Base-by-base conservation (phyloP, 2,329 filamentous ascomycete species). In the Mycocentrospora acerina region DNA sequence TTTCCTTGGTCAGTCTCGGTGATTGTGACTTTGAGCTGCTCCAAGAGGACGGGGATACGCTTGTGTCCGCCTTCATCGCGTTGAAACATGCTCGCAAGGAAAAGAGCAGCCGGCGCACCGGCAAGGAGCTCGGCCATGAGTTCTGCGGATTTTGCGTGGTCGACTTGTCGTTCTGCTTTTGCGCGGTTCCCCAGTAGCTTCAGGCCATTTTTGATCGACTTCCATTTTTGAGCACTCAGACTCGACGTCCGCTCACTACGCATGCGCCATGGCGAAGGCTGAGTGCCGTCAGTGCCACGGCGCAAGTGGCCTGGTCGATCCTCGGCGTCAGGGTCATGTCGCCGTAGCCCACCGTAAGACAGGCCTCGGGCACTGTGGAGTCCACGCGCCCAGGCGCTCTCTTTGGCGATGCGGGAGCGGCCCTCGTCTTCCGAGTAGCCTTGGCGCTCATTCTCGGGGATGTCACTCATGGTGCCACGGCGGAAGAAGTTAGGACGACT, bases 71-170 rank as follows among this genome's bases (percentile, higher is more conserved):
- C 88, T 68, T 98, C 93, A 56, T 98, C 93, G 40, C 93, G 81
- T 70, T 97, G 93, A 56, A 97, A 93, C 88, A 97, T 96, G 61
- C 90, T 96, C 7, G 93, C 93, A 35, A 98, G 74, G 68, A 98
- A 95, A 42, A 98, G 74, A 14, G 91, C 93, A 16, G 93, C 93
- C 3, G 93, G 93, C 1, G 90, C 89, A 37, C 90, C 93, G 29
- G 93, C 94, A 32, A 93, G 81, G 25, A 98, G 74, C 68, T 98
- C 93, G 2, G 93, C 93, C 80, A 98, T 91, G 31, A 98, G 76
- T 66, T 98, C 93, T 2, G 93, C 90, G 8, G 91, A 97, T 66
- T 97, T 98, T 60, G 87, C 85, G 61, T 93, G 90, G 65, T 98
- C 93, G 44, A 96, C 86, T 29, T 86, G 85, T 38, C 79, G 78